Evolutionary conservation across 768 basidiomycete species (phyloP).

Genomic region (Panellus pusillus): DNA sequence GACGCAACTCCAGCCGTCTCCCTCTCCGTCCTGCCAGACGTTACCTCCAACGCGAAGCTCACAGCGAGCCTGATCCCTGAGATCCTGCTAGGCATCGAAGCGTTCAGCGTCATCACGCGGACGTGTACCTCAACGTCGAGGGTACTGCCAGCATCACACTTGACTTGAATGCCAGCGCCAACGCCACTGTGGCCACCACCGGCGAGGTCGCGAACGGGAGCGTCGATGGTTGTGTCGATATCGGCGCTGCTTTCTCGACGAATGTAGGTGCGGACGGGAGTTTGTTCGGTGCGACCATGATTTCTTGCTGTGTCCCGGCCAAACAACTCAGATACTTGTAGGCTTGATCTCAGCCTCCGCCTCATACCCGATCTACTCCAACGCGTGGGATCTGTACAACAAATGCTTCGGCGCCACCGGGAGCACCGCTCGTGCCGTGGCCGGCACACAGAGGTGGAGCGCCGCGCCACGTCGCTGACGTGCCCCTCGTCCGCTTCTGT

Average conservation of each 20-base stretch:
- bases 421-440: background rate
- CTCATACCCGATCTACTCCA: conserved; percentile 5
- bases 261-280: conserved; percentile 6
- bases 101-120: conserved; percentile 6
- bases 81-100: conserved; percentile 7
- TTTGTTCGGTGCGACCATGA: background rate
- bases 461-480: background rate
- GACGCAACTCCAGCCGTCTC: conserved; percentile 1
- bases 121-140: conserved; percentile 3
- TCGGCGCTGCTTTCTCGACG: conserved; percentile 4
- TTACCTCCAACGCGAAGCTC: background rate
- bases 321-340: background rate
- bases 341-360: background rate
- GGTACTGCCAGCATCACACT: background rate
- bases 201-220: conserved; percentile 4
- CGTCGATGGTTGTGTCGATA: conserved; percentile 16
- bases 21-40: conserved; percentile 7
- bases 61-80: conserved; percentile 3
- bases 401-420: conserved; percentile 1
- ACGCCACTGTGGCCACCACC: background rate
- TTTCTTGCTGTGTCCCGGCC: background rate
- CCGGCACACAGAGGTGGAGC: background rate
- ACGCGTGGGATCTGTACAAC: conserved; percentile 12
- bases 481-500: conserved; percentile 3
- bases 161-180: background rate